These are phyloP conservation scores for Penicillium sp. DNA, from an alignment of 2,329 filamentous ascomycete species.

Conservation along the genomic window DNA sequence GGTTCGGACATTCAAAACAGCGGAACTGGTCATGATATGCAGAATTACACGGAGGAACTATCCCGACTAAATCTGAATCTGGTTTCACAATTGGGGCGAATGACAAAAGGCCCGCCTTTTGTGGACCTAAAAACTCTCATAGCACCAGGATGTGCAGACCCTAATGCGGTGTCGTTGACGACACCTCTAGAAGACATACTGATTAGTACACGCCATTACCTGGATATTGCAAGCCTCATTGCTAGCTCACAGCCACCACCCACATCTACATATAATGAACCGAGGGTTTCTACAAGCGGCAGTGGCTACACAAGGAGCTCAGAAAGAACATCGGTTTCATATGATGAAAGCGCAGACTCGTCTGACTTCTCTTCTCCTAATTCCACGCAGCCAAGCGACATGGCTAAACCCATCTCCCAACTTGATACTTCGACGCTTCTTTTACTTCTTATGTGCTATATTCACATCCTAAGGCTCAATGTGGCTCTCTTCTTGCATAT, in stretches of 20 bases:
- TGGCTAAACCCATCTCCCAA: background rate
- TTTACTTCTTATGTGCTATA: background rate
- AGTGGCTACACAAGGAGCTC: background rate
- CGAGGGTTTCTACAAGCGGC: background rate
- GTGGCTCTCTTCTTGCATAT: slow-evolving; percentile 1
- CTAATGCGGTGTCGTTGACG: background rate
- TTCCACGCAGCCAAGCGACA: background rate
- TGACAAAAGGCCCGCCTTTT: background rate
- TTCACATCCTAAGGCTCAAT: background rate
- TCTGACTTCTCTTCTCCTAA: background rate
- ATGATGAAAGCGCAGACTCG: background rate
- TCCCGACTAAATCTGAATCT: background rate
- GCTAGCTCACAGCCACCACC: background rate
- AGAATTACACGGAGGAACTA: background rate
- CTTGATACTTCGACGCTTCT: background rate
- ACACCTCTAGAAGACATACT: background rate
- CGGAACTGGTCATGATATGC: background rate
- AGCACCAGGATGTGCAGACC: background rate
- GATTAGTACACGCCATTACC: background rate
- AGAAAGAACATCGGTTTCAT: background rate
- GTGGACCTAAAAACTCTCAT: background rate
- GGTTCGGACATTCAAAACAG: background rate
- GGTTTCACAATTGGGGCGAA: background rate
- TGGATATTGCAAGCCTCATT: background rate
- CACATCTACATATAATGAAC: background rate